phyloP scores from a whole-genome alignment of 495 filamentous ascomycete species.

The Aspergillus affinis region DNA sequence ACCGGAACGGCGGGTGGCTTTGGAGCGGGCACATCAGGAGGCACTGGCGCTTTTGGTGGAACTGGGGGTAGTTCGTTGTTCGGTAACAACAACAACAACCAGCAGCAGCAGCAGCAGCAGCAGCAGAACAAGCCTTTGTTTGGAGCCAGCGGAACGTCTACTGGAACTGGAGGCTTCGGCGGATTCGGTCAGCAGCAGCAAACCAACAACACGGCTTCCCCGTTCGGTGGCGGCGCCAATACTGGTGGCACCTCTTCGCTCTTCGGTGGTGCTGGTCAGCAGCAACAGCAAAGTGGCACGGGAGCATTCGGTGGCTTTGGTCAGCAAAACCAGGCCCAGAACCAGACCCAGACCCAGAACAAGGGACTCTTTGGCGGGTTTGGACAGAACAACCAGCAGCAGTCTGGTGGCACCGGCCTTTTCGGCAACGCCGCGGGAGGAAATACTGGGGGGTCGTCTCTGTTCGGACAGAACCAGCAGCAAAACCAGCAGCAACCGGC shows the following conservation, averaged over 20 bases:
- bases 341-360: slow-evolving; percentile 44
- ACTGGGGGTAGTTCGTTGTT: slow-evolving; percentile 46
- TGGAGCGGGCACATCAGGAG: slow-evolving; percentile 27
- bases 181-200: slow-evolving; percentile 41
- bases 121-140: slow-evolving; percentile 43
- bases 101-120: slow-evolving; percentile 40
- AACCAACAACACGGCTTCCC: slow-evolving; percentile 34
- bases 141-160: slow-evolving; percentile 27
- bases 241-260: slow-evolving; percentile 29
- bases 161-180: slow-evolving; percentile 34
- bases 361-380: slow-evolving; percentile 44
- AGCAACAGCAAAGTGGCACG: slow-evolving; percentile 37
- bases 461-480: slow-evolving; percentile 41
- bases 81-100: slow-evolving; percentile 34
- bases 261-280: slow-evolving; percentile 40
- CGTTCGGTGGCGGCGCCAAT: slow-evolving; percentile 31
- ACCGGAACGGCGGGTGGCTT: slow-evolving; percentile 30
- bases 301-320: slow-evolving; percentile 48
- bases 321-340: slow-evolving; percentile 40
- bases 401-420: slow-evolving; percentile 33
- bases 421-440: slow-evolving; percentile 38
- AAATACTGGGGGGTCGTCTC: slow-evolving; percentile 30
- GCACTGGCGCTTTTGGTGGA: slow-evolving; percentile 19
- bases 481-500: slow-evolving; percentile 39
- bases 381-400: slow-evolving; percentile 36